Percentiles rank a stretch among this genome's conserved stretches.
These are phyloP conservation scores for Ramularia collo-cygni DNA, from an alignment of 2,329 filamentous ascomycete genomes.

Conservation along the genomic window DNA sequence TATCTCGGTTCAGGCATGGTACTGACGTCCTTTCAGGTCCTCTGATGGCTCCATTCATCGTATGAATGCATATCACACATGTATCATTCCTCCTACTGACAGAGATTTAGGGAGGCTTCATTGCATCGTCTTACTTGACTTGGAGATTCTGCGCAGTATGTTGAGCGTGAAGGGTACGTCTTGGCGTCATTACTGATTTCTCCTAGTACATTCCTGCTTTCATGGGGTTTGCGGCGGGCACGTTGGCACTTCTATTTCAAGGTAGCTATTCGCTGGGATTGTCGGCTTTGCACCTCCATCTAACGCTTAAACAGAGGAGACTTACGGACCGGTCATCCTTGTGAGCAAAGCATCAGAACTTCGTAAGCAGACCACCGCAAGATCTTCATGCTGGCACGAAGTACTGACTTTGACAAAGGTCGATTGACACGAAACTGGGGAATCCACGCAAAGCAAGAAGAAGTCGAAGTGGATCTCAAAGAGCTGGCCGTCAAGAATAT, in stretches of 20 bases:
- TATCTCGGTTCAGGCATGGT: too few species aligned
- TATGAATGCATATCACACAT: not conserved
- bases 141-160: slow-evolving; percentile 28
- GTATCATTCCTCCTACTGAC: too few species aligned
- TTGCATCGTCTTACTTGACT: slow-evolving; percentile 34
- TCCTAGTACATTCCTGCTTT: slow-evolving; percentile 39
- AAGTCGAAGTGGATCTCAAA: slow-evolving; percentile 33
- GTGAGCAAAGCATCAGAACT: slow-evolving; percentile 35
- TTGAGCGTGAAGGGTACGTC: too few species aligned
- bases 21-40: slow-evolving; percentile 24
- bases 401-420: too few species aligned
- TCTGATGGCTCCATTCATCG: slow-evolving; percentile 38
- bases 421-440: slow-evolving; percentile 27
- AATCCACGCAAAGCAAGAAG: slow-evolving; percentile 48
- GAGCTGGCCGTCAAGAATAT: slow-evolving; percentile 33
- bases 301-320: slow-evolving; percentile 27
- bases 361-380: slow-evolving; percentile 34
- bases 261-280: too few species aligned
- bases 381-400: too few species aligned
- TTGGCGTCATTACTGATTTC: slow-evolving; percentile 23
- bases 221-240: slow-evolving; percentile 30
- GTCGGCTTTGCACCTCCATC: too few species aligned
- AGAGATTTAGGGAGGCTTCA: slow-evolving; percentile 26
- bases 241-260: slow-evolving; percentile 29
- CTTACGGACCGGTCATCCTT: slow-evolving; percentile 36